Conservation (phyloP, 2,329 filamentous ascomycete species). For the Hymenoscyphus repandus region DNA sequence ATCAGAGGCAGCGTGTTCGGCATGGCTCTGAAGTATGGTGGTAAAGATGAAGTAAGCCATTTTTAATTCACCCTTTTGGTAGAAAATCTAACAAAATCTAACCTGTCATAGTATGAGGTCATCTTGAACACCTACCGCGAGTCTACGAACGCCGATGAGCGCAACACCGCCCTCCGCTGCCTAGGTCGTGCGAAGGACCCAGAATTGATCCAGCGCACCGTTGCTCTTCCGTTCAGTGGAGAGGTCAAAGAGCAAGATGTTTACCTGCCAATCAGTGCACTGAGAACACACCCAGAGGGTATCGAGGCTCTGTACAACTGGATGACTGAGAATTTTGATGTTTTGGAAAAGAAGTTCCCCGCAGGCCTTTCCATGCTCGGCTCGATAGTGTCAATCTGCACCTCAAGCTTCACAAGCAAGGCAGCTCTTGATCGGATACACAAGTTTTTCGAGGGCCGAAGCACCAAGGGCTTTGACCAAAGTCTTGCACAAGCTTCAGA, state of each 20-base stretch:
- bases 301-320: conserved; percentile 76
- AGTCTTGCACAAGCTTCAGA: conserved; percentile 87
- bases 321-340: conserved; percentile 86
- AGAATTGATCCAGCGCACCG: conserved; percentile 74
- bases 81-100: conserved; percentile 10
- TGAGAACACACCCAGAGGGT: conserved; percentile 72
- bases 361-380: conserved; percentile 84
- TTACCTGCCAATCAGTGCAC: conserved; percentile 77
- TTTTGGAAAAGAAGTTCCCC: conserved; percentile 72
- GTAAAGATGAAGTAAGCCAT: conserved; percentile 66
- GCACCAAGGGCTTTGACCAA: conserved; percentile 83
- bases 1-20: conserved; percentile 81
- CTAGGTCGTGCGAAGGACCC: conserved; percentile 75
- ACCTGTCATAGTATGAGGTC: conserved; percentile 58
- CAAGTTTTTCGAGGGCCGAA: conserved; percentile 75
- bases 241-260: conserved; percentile 94
- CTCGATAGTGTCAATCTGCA: conserved; percentile 76
- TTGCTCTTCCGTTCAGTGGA: conserved; percentile 67
- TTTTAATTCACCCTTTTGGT: background rate
- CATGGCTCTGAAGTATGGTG: conserved; percentile 78
- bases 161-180: conserved; percentile 81
- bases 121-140: conserved; percentile 70
- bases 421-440: conserved; percentile 73
- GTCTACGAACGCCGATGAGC: conserved; percentile 76
- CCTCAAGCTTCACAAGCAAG: conserved; percentile 70